Conservation (phyloP, 768 basidiomycete species). For the Tremella mesenterica region DNA sequence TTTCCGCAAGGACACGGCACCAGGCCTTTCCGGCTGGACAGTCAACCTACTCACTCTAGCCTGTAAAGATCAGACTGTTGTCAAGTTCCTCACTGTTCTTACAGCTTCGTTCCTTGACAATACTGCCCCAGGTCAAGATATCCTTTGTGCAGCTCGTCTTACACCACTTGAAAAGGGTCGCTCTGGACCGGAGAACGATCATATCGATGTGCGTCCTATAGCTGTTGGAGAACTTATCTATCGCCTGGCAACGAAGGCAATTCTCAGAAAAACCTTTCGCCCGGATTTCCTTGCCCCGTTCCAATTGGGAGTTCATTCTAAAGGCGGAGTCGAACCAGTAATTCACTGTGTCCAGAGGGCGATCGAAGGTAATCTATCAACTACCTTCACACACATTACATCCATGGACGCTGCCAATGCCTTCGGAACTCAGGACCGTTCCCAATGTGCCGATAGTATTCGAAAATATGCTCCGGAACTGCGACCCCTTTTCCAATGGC, state of each 20-base stretch:
- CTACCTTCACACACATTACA: slow-evolving; percentile 9
- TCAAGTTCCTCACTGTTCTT: not conserved
- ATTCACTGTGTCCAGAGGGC: slow-evolving; percentile 9
- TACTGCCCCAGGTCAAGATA: slow-evolving; percentile 5
- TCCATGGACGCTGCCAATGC: slow-evolving; percentile 26
- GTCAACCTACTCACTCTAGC: slow-evolving; percentile 9
- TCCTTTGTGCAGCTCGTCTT: slow-evolving; percentile 4
- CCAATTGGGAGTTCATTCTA: slow-evolving; percentile 14
- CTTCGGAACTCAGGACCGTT: slow-evolving; percentile 17
- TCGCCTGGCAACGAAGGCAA: slow-evolving; percentile 11
- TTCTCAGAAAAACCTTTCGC: slow-evolving; percentile 1
- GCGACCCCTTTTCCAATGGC: slow-evolving; percentile 2
- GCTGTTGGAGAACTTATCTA: slow-evolving; percentile 18
- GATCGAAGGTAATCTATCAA: slow-evolving; percentile 5
- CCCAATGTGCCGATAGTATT: slow-evolving; percentile 1
- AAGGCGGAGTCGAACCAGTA: slow-evolving; percentile 17
- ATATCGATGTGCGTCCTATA: slow-evolving; percentile 4
- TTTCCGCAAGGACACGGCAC: slow-evolving; percentile 5
- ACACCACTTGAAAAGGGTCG: slow-evolving; percentile 1
- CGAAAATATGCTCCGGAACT: slow-evolving; percentile 13
- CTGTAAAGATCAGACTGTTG: not conserved
- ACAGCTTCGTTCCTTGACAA: not conserved
- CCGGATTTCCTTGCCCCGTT: not conserved
- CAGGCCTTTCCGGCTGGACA: slow-evolving; percentile 7
- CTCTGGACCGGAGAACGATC: not conserved